Conservation (phyloP, 2,329 filamentous ascomycete species). For the Beauveria sp. region DNA sequence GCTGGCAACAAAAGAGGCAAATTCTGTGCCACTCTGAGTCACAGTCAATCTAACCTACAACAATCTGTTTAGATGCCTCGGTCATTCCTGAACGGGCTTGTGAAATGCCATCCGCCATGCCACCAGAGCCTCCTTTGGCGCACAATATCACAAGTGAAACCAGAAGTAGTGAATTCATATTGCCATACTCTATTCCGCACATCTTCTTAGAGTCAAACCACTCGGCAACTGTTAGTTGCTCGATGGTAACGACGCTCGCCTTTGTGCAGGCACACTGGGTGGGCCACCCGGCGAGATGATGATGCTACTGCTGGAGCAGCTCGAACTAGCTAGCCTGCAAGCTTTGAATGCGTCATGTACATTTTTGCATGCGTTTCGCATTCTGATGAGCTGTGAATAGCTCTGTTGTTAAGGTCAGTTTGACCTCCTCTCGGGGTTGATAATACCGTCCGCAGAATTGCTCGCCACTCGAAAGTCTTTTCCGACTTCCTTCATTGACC, state of each 20-base stretch:
- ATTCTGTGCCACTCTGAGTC: background rate
- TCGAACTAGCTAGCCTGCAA: constrained; percentile 57
- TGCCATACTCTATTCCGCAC: constrained; percentile 57
- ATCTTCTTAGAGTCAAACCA: constrained; percentile 80
- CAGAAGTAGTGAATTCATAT: constrained; percentile 5
- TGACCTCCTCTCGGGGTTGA: background rate
- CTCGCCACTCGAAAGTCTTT: constrained; percentile 48
- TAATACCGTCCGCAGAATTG: background rate
- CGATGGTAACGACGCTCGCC: constrained; percentile 57
- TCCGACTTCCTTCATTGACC: constrained; percentile 87
- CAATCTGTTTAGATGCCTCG: background rate
- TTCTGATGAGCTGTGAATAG: constrained; percentile 84
- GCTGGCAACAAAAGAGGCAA: background rate
- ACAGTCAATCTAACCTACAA: background rate
- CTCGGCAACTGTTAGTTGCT: constrained; percentile 74
- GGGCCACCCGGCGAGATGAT: constrained; percentile 75
- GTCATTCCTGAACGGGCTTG: background rate
- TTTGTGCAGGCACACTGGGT: constrained; percentile 57
- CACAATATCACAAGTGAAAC: background rate
- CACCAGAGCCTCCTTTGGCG: background rate
- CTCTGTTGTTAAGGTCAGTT: constrained; percentile 76
- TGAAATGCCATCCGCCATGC: background rate
- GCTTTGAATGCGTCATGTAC: constrained; percentile 71
- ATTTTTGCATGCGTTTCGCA: constrained; percentile 80
- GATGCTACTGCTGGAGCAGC: constrained; percentile 63